Conservation (phyloP, 2,329 filamentous ascomycete genomes). For the Aspergillus alliaceus region DNA sequence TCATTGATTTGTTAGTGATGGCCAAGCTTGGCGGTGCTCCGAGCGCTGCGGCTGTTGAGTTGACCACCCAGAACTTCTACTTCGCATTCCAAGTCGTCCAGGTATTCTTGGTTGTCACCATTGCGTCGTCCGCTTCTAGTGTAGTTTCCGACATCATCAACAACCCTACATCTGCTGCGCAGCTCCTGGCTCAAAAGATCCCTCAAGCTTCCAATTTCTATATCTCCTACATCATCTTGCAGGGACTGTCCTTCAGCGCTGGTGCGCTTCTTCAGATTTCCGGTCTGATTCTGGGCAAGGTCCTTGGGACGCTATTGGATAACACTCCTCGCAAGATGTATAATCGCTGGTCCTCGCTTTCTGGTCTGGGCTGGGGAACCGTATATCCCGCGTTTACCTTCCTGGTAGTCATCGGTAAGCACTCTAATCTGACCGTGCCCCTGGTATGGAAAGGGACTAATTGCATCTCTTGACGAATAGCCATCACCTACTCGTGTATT, state of each 20-base stretch:
- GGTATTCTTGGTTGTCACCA: slow-evolving; percentile 83
- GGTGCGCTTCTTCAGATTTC: slow-evolving; percentile 71
- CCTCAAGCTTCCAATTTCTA: slow-evolving; percentile 92
- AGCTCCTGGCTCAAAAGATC: slow-evolving; percentile 69
- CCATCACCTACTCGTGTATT: slow-evolving; percentile 82
- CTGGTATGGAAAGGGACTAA: neutral
- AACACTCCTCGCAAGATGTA: slow-evolving; percentile 80
- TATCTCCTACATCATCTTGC: slow-evolving; percentile 90
- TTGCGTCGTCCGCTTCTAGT: slow-evolving; percentile 76
- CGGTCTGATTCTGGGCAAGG: slow-evolving; percentile 71
- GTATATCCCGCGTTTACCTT: slow-evolving; percentile 79
- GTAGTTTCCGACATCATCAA: slow-evolving; percentile 63
- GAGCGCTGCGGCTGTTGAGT: slow-evolving; percentile 74
- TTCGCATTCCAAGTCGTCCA: slow-evolving; percentile 74
- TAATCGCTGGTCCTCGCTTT: slow-evolving; percentile 71
- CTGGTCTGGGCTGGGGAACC: slow-evolving; percentile 79
- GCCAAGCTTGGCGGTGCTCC: slow-evolving; percentile 80
- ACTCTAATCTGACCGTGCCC: slow-evolving; percentile 1
- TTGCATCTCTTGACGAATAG: slow-evolving; percentile 41
- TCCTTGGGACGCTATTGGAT: slow-evolving; percentile 73
- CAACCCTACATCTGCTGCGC: slow-evolving; percentile 62
- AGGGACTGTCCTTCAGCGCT: slow-evolving; percentile 78
- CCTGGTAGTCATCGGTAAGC: slow-evolving; percentile 73
- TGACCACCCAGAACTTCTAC: slow-evolving; percentile 88
- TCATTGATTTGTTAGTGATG: slow-evolving; percentile 53